Conservation (phyloP, 768 basidiomycete genomes). For the Solioccasus polychromus region DNA sequence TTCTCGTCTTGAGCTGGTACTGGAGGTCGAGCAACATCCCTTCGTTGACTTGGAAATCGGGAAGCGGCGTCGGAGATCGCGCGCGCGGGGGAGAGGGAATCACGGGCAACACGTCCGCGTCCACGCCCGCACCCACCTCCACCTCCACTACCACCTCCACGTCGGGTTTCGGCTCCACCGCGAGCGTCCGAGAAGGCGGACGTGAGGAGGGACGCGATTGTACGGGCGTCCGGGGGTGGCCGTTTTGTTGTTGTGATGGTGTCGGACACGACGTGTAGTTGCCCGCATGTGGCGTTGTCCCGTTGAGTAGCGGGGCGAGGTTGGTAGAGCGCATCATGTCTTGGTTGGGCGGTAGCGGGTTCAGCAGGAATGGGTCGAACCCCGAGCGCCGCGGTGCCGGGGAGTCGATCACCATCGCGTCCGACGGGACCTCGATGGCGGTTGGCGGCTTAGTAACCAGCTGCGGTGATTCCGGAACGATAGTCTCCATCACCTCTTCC, state of each 20-base stretch:
- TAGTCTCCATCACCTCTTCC: conserved; percentile 15
- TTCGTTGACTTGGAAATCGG: conserved; percentile 71
- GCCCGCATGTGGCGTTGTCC: conserved; percentile 7
- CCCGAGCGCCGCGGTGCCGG: conserved; percentile 35
- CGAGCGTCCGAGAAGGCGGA: conserved; percentile 8
- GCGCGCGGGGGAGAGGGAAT: conserved; percentile 31
- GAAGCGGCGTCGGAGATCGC: conserved; percentile 64
- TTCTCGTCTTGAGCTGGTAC: conserved; percentile 48
- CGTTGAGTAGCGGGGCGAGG: conserved; percentile 28
- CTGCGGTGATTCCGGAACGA: conserved; percentile 8
- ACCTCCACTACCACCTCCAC: too few relatives aligned
- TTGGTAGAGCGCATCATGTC: conserved; percentile 19
- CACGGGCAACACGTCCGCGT: conserved; percentile 20
- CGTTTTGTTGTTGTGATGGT: conserved; percentile 13
- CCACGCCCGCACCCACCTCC: too few relatives aligned
- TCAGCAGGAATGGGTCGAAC: conserved; percentile 53
- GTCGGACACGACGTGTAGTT: not conserved
- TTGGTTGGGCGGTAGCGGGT: conserved; percentile 42
- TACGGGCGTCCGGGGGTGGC: conserved; percentile 9
- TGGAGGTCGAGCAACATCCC: conserved; percentile 47
- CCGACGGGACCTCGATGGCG: not conserved
- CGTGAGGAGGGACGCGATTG: not conserved
- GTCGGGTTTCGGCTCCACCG: conserved; percentile 2
- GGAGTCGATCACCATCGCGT: conserved; percentile 40
- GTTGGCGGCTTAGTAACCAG: not conserved